phyloP scores from a whole-genome alignment of 2,329 filamentous ascomycete species.

The Cercospora sp. region DNA sequence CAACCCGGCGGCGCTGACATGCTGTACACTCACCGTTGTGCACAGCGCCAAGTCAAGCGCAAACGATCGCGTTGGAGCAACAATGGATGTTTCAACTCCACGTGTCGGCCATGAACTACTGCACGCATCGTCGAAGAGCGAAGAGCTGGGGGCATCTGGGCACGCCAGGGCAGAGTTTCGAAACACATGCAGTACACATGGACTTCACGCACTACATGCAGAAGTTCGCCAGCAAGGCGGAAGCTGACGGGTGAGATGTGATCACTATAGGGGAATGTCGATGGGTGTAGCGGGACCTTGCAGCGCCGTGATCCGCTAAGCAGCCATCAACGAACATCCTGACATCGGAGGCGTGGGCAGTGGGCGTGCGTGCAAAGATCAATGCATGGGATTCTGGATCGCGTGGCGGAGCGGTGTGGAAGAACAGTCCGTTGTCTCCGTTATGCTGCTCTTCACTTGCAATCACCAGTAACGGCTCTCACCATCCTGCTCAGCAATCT shows the following conservation, averaged over 20 bases:
- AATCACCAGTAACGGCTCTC: background rate
- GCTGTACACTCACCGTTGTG: background rate
- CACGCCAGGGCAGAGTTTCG: background rate
- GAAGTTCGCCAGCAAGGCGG: background rate
- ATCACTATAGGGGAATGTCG: background rate
- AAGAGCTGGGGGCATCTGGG: background rate
- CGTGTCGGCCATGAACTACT: background rate
- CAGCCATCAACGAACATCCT: conserved; percentile 1
- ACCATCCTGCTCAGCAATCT: background rate
- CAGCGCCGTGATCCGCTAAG: background rate
- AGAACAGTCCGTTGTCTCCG: background rate
- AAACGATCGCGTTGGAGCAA: background rate
- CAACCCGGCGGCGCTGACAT: background rate
- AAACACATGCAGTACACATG: background rate
- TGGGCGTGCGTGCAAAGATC: background rate
- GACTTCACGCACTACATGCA: background rate
- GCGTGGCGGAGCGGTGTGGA: background rate
- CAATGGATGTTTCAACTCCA: background rate
- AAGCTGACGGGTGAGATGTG: background rate
- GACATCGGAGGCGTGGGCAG: background rate
- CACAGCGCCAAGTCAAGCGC: background rate
- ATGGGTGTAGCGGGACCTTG: background rate
- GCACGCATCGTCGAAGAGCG: background rate
- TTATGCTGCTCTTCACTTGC: background rate
- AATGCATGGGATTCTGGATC: background rate